phyloP scores from a whole-genome alignment of 768 basidiomycete species.

The Tulasnella sp. region DNA sequence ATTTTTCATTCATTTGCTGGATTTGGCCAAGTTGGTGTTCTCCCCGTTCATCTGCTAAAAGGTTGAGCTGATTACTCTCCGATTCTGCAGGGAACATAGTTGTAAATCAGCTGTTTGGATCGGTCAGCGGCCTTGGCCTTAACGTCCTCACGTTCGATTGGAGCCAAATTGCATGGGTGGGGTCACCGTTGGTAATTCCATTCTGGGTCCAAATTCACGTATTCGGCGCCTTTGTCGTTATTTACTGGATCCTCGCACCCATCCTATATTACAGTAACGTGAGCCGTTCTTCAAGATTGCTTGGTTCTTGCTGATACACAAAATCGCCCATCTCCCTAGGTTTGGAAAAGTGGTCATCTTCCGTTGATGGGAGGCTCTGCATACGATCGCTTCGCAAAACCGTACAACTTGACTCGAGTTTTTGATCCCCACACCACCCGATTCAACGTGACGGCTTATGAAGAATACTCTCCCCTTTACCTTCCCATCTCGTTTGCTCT shows the following conservation, averaged over 20 bases:
- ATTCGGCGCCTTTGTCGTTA: constrained; percentile 77
- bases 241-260: constrained; percentile 90
- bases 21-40: constrained; percentile 42
- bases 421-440: constrained; percentile 33
- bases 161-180: constrained; percentile 66
- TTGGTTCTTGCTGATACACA: neutral
- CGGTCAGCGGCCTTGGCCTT: constrained; percentile 79
- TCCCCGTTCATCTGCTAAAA: neutral
- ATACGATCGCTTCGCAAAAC: constrained; percentile 43
- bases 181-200: constrained; percentile 70
- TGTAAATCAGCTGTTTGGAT: constrained; percentile 89
- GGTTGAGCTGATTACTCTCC: neutral
- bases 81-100: constrained; percentile 54
- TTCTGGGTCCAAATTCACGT: constrained; percentile 98
- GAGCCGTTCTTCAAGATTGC: constrained; percentile 1
- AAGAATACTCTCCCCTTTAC: constrained; percentile 46
- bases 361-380: constrained; percentile 41
- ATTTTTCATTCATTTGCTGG: constrained; percentile 94
- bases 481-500: constrained; percentile 43
- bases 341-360: constrained; percentile 43
- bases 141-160: constrained; percentile 92
- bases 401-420: constrained; percentile 43
- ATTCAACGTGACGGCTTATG: constrained; percentile 43
- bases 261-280: constrained; percentile 92
- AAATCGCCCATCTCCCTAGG: constrained; percentile 29